Percentiles rank a stretch among this genome's conserved stretches.
These are phyloP conservation scores for Russula earlei DNA, from an alignment of 768 basidiomycete species.

Conservation along the genomic window DNA sequence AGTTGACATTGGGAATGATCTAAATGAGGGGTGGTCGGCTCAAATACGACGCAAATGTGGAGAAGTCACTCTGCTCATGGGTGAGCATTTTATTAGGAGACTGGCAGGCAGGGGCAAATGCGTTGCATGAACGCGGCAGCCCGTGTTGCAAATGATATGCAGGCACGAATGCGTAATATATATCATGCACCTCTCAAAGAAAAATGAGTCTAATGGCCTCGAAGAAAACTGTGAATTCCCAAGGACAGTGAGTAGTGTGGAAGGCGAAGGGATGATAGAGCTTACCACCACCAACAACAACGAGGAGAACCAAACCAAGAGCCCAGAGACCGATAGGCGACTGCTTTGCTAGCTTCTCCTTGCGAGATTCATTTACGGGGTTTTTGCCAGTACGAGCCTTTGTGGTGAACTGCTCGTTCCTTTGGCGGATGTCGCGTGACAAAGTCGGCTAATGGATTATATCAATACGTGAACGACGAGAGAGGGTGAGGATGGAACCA, in stretches of 20 bases:
- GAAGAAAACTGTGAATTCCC: conserved; percentile 48
- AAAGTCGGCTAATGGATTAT: conserved; percentile 31
- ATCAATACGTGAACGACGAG: neutral
- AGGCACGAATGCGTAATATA: neutral
- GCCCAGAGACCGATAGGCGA: conserved; percentile 73
- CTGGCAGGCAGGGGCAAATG: neutral
- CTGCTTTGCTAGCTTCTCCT: conserved; percentile 59
- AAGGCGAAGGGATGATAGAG: conserved; percentile 22
- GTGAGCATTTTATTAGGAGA: neutral
- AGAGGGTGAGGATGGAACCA: neutral
- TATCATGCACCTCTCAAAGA: conserved; percentile 32
- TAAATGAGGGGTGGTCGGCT: neutral
- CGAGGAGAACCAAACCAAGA: conserved; percentile 63
- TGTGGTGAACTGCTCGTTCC: conserved; percentile 72
- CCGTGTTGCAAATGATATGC: neutral
- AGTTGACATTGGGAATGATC: conserved; percentile 11
- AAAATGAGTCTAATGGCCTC: conserved; percentile 62
- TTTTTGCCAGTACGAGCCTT: conserved; percentile 70
- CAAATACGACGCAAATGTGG: neutral
- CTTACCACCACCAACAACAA: conserved; percentile 70
- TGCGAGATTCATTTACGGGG: conserved; percentile 58
- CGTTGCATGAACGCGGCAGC: too few relatives aligned
- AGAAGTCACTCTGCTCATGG: neutral
- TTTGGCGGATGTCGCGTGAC: conserved; percentile 72
- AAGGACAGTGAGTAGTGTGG: neutral